Evolutionary conservation across 495 filamentous ascomycete genomes (phyloP).

Genomic region (Daldinia decipiens): DNA sequence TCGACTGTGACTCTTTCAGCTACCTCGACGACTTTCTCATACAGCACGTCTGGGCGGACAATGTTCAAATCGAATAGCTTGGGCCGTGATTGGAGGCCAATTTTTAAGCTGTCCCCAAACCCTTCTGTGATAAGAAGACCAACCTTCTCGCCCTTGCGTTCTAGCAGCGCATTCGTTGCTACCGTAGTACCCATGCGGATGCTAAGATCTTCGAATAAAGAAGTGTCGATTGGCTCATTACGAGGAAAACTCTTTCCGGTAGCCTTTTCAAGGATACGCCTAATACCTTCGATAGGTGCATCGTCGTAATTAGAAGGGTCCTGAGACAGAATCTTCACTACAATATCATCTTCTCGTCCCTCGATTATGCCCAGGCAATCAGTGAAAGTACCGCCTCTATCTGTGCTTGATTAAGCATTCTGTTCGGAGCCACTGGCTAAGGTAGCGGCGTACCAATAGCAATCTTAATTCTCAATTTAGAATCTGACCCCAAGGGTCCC

Average conservation of each 20-base stretch:
- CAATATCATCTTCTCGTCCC: constrained; percentile 55
- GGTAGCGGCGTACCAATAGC: constrained; percentile 14
- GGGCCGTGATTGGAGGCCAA: constrained; percentile 82
- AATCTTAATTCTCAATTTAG: constrained; percentile 12
- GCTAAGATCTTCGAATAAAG: constrained; percentile 56
- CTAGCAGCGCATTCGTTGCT: constrained; percentile 85
- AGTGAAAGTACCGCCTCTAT: constrained; percentile 74
- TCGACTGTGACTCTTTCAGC: constrained; percentile 69
- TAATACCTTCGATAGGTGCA: constrained; percentile 59
- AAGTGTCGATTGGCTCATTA: constrained; percentile 33
- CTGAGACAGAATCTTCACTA: constrained; percentile 62
- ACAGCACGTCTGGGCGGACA: constrained; percentile 77
- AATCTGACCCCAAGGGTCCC: neutral
- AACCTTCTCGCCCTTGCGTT: constrained; percentile 90
- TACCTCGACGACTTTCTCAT: constrained; percentile 77
- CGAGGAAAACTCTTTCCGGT: constrained; percentile 33
- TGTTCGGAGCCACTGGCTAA: neutral
- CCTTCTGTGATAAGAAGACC: constrained; percentile 89
- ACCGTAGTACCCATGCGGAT: constrained; percentile 91
- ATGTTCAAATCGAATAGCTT: constrained; percentile 83
- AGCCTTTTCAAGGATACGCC: constrained; percentile 40
- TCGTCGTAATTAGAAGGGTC: constrained; percentile 63
- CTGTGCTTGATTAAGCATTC: constrained; percentile 25
- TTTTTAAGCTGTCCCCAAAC: constrained; percentile 89
- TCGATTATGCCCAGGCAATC: constrained; percentile 67